Base-by-base conservation (phyloP, 208 protist species). In the Trypanosomatidae sp. region DNA sequence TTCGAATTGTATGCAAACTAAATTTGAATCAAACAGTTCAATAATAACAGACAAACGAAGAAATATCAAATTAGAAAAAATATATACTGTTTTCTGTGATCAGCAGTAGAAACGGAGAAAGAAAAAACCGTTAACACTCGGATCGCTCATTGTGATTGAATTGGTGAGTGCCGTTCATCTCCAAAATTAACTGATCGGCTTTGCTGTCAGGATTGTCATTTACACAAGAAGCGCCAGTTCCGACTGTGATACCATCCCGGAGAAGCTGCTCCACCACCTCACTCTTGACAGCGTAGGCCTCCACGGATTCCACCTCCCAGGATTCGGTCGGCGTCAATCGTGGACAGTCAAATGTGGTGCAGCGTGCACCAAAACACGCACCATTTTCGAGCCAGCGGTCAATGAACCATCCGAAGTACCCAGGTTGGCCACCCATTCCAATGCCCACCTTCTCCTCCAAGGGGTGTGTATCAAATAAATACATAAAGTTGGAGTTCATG, bases 401-500 rank as follows among this genome's bases (percentile, higher is more conserved):
- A 25, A 94, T 52, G 72, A 91, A 94, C 85, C 82, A 91, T 1
- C 86, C 86, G 75, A 83, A 91, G 41, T 91, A 85, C 0, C 81
- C 82, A 0, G 84, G 78, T 47, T 89, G 80, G 0, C 89, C 89
- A 60, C 86, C 86, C 89, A 94, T 91, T 2, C 84, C 89, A 69
- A 94, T 87, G 6, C 89, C 89, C 15, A 82, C 66, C 53, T 85
- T 86, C 0, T 84, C 81, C 19, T 79, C 77, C 3, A 80, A 49
- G 2, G 89, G 82, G 68, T 94, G 86, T 1, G 73, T 70, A 25
- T 94, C 86, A 49, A 94, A 94, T 0, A 91, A 69, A 55, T 94
- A 94, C 89, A 94, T 91, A 49, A 91, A 94, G 53, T 94, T 94
- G 2, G 82, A 69, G 46, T 94, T 94, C 41, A 83, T 69, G 1